phyloP scores from a whole-genome alignment of 2,329 filamentous ascomycete species.

The Gyromitra esculenta region DNA sequence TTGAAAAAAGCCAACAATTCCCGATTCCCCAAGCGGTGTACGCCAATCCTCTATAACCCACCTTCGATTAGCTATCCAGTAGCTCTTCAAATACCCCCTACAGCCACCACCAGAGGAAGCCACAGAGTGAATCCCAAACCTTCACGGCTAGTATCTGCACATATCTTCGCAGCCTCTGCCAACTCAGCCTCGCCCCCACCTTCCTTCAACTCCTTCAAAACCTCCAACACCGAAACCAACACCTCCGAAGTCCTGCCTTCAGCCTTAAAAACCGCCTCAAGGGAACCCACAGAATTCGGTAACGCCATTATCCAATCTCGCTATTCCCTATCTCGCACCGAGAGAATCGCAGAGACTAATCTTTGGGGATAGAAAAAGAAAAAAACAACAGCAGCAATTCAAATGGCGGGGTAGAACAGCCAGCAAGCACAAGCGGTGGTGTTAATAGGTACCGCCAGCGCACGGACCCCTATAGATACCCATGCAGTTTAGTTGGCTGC shows the following conservation, averaged over 20 bases:
- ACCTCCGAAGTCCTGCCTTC: slow-evolving; percentile 35
- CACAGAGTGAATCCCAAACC: slow-evolving; percentile 26
- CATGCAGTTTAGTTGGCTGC: not conserved
- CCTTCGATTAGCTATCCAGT: slow-evolving; percentile 18
- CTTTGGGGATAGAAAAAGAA: not conserved
- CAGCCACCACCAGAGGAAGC: not conserved
- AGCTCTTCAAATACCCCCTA: not conserved
- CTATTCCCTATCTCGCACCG: not conserved
- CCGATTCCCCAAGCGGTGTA: slow-evolving; percentile 53
- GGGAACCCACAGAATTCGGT: slow-evolving; percentile 1
- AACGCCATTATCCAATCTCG: slow-evolving; percentile 22
- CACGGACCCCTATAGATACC: not conserved
- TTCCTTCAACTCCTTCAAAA: slow-evolving; percentile 2
- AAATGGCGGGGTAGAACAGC: slow-evolving; percentile 37
- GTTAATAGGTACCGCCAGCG: not conserved
- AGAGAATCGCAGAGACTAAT: not conserved
- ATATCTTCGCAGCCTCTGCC: slow-evolving; percentile 21
- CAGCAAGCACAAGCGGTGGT: not conserved
- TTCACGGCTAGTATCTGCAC: slow-evolving; percentile 53
- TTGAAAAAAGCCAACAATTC: slow-evolving; percentile 53
- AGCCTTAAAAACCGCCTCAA: slow-evolving; percentile 41
- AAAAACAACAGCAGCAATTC: not conserved
- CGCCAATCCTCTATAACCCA: slow-evolving; percentile 54
- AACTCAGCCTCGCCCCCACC: slow-evolving; percentile 7
- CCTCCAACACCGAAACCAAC: slow-evolving; percentile 16